Evolutionary conservation across 2,329 filamentous ascomycete genomes (phyloP).

Genomic region (Colletotrichum trifolii): DNA sequence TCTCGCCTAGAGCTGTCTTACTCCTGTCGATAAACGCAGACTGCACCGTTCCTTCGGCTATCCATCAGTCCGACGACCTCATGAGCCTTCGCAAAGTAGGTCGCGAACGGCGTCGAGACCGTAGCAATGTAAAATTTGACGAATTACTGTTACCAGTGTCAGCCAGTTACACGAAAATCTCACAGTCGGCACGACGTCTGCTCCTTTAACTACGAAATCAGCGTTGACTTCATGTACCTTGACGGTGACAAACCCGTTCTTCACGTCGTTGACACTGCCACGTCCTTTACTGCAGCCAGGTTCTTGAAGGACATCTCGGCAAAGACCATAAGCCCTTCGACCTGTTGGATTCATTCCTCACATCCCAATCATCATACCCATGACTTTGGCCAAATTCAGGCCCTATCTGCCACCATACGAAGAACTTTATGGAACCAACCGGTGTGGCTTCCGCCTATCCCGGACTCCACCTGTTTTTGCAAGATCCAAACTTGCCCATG

Average conservation of each 20-base stretch:
- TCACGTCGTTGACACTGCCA: neutral
- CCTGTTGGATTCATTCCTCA: too few relatives aligned
- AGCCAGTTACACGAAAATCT: neutral
- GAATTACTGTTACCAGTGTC: neutral
- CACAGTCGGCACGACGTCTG: conserved; percentile 39
- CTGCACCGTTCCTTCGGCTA: neutral
- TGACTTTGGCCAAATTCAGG: too few relatives aligned
- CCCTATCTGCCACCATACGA: too few relatives aligned
- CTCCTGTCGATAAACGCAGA: neutral
- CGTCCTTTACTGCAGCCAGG: neutral
- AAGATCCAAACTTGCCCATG: too few relatives aligned
- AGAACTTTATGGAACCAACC: too few relatives aligned
- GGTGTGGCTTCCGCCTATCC: too few relatives aligned
- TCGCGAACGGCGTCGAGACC: neutral
- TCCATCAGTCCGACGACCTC: neutral
- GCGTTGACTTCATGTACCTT: neutral
- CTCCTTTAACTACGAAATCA: conserved; percentile 36
- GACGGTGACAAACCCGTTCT: neutral
- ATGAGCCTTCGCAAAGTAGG: neutral
- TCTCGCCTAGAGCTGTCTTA: too few relatives aligned
- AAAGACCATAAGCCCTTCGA: too few relatives aligned
- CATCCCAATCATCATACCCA: too few relatives aligned
- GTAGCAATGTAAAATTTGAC: neutral
- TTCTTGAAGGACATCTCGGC: neutral
- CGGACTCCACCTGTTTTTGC: too few relatives aligned